Percentiles rank a stretch among this genome's conserved stretches.
phyloP scores from a whole-genome alignment of 2,329 filamentous ascomycete genomes.

The Colletotrichum tropicale region DNA sequence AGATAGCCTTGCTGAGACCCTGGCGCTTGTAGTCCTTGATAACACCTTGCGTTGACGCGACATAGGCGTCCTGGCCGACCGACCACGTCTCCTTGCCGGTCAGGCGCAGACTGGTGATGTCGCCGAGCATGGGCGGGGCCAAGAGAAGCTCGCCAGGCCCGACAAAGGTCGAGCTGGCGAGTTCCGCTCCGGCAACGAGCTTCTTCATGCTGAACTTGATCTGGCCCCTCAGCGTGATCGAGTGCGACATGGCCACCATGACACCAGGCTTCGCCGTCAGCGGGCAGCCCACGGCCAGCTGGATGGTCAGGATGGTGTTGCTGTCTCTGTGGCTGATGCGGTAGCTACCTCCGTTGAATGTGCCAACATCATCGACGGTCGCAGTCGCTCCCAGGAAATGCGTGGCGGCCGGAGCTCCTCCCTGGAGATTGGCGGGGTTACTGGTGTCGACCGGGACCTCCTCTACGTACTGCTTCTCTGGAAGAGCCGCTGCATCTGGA shows the following conservation, averaged over 20 bases:
- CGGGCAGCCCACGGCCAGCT: conserved; percentile 88
- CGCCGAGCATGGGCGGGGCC: conserved; percentile 80
- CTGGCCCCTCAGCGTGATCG: conserved; percentile 80
- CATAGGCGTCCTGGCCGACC: conserved; percentile 84
- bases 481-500: conserved; percentile 25
- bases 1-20: conserved; percentile 86
- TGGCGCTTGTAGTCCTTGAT: conserved; percentile 88
- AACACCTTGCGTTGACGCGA: conserved; percentile 87
- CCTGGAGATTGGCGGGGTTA: conserved; percentile 36
- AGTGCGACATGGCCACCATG: conserved; percentile 95
- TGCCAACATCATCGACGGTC: conserved; percentile 84
- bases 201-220: conserved; percentile 93
- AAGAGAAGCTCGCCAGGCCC: conserved; percentile 91
- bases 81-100: conserved; percentile 78
- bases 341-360: conserved; percentile 95
- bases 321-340: conserved; percentile 90
- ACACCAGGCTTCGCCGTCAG: conserved; percentile 80
- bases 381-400: conserved; percentile 69
- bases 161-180: conserved; percentile 79
- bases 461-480: conserved; percentile 29
- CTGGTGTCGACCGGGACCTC: conserved; percentile 28
- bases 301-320: conserved; percentile 88
- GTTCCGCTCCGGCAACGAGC: conserved; percentile 80
- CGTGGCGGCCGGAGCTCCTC: conserved; percentile 44
- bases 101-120: conserved; percentile 81